Percentiles rank a stretch among this genome's conserved stretches.
Conservation (phyloP, 345 rosid genomes). For the Lepidium aucheri region DNA sequence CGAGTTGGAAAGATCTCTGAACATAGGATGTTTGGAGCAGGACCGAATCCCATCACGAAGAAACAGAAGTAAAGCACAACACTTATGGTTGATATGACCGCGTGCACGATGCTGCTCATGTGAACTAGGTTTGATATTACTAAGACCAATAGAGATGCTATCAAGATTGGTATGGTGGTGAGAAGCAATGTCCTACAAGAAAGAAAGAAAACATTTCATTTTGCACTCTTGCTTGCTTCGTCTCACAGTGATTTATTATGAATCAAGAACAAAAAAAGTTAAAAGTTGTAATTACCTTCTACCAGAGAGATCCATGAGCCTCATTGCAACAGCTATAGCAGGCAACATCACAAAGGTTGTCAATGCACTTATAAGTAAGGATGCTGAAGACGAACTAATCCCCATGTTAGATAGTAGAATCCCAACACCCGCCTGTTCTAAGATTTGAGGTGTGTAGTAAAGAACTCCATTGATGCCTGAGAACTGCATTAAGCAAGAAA, state of each 20-base stretch:
- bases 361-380: conserved; percentile 73
- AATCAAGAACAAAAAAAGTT: background rate
- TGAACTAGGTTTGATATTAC: conserved; percentile 51
- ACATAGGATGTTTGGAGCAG: conserved; percentile 88
- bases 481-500: conserved; percentile 42
- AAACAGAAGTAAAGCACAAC: conserved; percentile 73
- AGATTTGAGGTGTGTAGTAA: conserved; percentile 96
- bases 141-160: conserved; percentile 47
- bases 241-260: background rate
- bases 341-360: conserved; percentile 96
- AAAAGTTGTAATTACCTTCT: conserved; percentile 50
- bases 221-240: background rate
- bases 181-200: conserved; percentile 78
- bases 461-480: conserved; percentile 97
- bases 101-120: conserved; percentile 46
- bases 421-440: conserved; percentile 92
- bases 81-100: conserved; percentile 59
- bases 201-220: background rate
- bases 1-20: conserved; percentile 95
- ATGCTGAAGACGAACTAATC: conserved; percentile 62
- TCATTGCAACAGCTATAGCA: conserved; percentile 88
- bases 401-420: conserved; percentile 75
- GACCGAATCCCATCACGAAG: conserved; percentile 99
- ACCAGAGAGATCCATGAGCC: conserved; percentile 88
- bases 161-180: conserved; percentile 64